A percentile compares a stretch with the other conserved stretches of the same genome.
Conservation (phyloP, 2,329 filamentous ascomycete genomes). For the Lecanicillium sp. region DNA sequence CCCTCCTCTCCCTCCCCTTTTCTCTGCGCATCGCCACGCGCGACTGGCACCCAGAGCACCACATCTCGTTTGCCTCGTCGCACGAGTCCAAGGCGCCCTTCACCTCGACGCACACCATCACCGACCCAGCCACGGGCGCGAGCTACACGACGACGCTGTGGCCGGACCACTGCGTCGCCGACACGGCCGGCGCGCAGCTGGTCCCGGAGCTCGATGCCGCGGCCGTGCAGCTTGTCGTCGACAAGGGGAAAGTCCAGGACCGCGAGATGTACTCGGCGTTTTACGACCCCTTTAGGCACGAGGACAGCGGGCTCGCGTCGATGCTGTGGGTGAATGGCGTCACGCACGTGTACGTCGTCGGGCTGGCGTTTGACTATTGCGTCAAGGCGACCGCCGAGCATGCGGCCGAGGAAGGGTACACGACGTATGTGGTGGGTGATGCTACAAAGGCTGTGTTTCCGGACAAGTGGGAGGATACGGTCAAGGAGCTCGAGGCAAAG, state of each 20-base stretch:
- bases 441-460: slow-evolving; percentile 67
- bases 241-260: slow-evolving; percentile 67
- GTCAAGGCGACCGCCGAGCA: slow-evolving; percentile 77
- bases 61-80: slow-evolving; percentile 84
- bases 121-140: slow-evolving; percentile 50
- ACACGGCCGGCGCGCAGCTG: slow-evolving; percentile 63
- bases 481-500: slow-evolving; percentile 42
- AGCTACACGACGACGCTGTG: slow-evolving; percentile 69
- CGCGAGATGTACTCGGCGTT: slow-evolving; percentile 97
- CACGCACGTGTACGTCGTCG: slow-evolving; percentile 78
- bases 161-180: slow-evolving; percentile 84
- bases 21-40: slow-evolving; percentile 73
- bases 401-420: slow-evolving; percentile 67
- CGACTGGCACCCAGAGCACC: slow-evolving; percentile 78
- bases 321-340: slow-evolving; percentile 50
- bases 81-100: slow-evolving; percentile 64
- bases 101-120: slow-evolving; percentile 53
- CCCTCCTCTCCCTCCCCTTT: slow-evolving; percentile 66
- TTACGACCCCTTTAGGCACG: slow-evolving; percentile 65
- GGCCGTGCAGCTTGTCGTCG: slow-evolving; percentile 57
- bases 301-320: slow-evolving; percentile 55
- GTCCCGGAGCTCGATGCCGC: slow-evolving; percentile 59
- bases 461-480: slow-evolving; percentile 46
- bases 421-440: slow-evolving; percentile 69
- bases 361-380: slow-evolving; percentile 84